A percentile compares a stretch with the other conserved stretches of the same genome.
These are phyloP conservation scores for Globisporangium echinulatum DNA, from an alignment of 352 stramenopile species.

Conservation along the genomic window DNA sequence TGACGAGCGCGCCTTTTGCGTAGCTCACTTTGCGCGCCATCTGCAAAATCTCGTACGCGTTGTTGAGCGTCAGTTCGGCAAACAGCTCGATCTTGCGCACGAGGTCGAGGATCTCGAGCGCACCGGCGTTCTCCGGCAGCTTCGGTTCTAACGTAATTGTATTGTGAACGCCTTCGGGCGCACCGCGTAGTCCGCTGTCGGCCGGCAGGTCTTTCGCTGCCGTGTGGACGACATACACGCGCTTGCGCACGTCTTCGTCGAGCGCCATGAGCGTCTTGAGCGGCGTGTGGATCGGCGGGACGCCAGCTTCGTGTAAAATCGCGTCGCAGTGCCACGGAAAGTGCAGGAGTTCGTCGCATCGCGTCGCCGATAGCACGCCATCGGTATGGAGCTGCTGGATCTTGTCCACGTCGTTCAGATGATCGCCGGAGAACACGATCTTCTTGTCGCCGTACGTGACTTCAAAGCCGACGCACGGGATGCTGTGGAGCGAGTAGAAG, in stretches of 20 bases:
- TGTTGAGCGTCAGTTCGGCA: constrained; percentile 68
- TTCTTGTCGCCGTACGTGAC: constrained; percentile 90
- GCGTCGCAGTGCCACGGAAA: constrained; percentile 92
- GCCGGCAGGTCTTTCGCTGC: constrained; percentile 77
- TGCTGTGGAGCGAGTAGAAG: constrained; percentile 95
- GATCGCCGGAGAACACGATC: constrained; percentile 95
- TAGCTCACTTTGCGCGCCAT: constrained; percentile 73
- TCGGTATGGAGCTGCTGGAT: constrained; percentile 76
- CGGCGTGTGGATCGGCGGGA: constrained; percentile 94
- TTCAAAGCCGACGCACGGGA: constrained; percentile 94
- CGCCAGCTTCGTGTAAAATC: constrained; percentile 93
- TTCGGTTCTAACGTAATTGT: constrained; percentile 80
- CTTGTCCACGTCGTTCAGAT: constrained; percentile 93
- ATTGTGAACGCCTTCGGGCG: constrained; percentile 85
- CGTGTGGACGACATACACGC: constrained; percentile 94
- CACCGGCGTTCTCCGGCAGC: constrained; percentile 66
- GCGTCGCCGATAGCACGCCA: constrained; percentile 78
- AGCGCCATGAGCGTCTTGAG: constrained; percentile 90
- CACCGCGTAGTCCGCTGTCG: constrained; percentile 75
- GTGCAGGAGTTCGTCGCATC: constrained; percentile 89
- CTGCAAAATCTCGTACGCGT: constrained; percentile 84
- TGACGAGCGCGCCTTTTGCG: constrained; percentile 42
- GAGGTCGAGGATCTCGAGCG: constrained; percentile 80
- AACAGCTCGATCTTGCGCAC: constrained; percentile 85
- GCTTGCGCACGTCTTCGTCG: constrained; percentile 84